Percentiles rank a stretch among this genome's conserved stretches.
Evolutionary conservation across 1,284 basidiomycete genomes (phyloP).

Genomic region (Apiotrichum brassicae): DNA sequence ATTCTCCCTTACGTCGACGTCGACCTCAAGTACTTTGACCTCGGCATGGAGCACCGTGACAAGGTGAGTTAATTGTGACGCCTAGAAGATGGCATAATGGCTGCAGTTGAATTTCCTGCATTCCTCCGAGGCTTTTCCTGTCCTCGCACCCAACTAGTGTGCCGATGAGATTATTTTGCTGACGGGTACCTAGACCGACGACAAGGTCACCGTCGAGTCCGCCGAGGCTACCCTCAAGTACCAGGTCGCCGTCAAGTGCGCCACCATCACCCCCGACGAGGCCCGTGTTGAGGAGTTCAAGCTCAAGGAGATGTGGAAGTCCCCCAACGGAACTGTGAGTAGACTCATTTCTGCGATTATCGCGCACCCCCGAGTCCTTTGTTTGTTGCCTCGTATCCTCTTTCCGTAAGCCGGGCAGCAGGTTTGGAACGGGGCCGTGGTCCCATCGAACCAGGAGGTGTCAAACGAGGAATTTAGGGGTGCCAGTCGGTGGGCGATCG

Average conservation of each 20-base stretch:
- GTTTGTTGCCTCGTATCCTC: too few relatives aligned
- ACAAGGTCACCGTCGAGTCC: slow-evolving; percentile 86
- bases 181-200: slow-evolving; percentile 66
- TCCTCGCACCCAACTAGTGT: too few relatives aligned
- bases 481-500: too few relatives aligned
- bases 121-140: slow-evolving; percentile 13
- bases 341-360: too few relatives aligned
- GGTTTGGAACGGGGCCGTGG: too few relatives aligned
- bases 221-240: slow-evolving; percentile 83
- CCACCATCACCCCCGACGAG: slow-evolving; percentile 98
- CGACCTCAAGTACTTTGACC: slow-evolving; percentile 97
- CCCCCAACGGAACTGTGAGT: slow-evolving; percentile 84
- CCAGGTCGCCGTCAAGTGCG: slow-evolving; percentile 78
- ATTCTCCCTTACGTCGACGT: slow-evolving; percentile 91
- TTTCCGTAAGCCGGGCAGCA: too few relatives aligned
- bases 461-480: too few relatives aligned
- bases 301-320: slow-evolving; percentile 96
- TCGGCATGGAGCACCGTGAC: slow-evolving; percentile 88
- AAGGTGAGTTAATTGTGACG: slow-evolving; percentile 52
- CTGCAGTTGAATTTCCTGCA: background rate
- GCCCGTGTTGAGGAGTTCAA: slow-evolving; percentile 66
- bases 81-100: background rate
- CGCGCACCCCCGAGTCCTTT: too few relatives aligned
- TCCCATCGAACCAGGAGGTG: too few relatives aligned
- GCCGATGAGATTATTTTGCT: too few relatives aligned